These are phyloP conservation scores for Myxozyma mucilagina DNA, from an alignment of 805 yeast species.

Conservation along the genomic window DNA sequence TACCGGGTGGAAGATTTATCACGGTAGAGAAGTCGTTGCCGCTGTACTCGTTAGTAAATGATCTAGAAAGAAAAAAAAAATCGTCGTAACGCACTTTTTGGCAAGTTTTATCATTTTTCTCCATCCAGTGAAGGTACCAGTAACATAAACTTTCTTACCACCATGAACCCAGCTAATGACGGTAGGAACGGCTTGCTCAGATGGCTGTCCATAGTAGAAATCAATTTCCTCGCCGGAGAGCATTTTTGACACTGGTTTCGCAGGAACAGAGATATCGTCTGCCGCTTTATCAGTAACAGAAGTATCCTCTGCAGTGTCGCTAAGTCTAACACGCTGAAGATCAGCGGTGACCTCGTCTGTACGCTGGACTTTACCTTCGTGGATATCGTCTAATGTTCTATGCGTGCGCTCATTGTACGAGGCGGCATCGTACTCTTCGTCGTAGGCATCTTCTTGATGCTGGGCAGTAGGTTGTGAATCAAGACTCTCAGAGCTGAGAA, in stretches of 20 bases:
- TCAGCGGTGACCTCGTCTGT: not conserved
- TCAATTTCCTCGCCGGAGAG: slow-evolving; percentile 41
- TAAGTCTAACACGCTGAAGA: slow-evolving; percentile 10
- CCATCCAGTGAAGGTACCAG: slow-evolving; percentile 98
- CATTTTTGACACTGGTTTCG: slow-evolving; percentile 38
- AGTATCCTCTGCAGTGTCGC: slow-evolving; percentile 14
- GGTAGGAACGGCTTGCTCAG: slow-evolving; percentile 45
- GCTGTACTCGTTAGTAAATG: not conserved
- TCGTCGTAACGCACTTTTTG: slow-evolving; percentile 4
- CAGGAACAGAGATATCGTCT: slow-evolving; percentile 35
- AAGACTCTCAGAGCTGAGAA: slow-evolving; percentile 19
- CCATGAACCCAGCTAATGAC: slow-evolving; percentile 93
- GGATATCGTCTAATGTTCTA: not conserved
- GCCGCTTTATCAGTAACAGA: slow-evolving; percentile 14
- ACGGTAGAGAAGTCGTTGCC: slow-evolving; percentile 58
- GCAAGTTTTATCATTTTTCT: slow-evolving; percentile 88
- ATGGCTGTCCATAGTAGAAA: slow-evolving; percentile 32
- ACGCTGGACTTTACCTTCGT: not conserved
- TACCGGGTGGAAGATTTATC: slow-evolving; percentile 80
- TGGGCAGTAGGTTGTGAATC: slow-evolving; percentile 25
- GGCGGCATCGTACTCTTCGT: slow-evolving; percentile 11
- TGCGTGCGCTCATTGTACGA: slow-evolving; percentile 1
- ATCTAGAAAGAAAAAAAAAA: not conserved
- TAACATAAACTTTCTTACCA: slow-evolving; percentile 92
- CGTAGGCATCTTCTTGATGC: slow-evolving; percentile 16